Evolutionary conservation across 2,329 filamentous ascomycete genomes (phyloP), one percentile per base, ranked within the genome.

Genomic region (Fusarium veterinarium): DNA sequence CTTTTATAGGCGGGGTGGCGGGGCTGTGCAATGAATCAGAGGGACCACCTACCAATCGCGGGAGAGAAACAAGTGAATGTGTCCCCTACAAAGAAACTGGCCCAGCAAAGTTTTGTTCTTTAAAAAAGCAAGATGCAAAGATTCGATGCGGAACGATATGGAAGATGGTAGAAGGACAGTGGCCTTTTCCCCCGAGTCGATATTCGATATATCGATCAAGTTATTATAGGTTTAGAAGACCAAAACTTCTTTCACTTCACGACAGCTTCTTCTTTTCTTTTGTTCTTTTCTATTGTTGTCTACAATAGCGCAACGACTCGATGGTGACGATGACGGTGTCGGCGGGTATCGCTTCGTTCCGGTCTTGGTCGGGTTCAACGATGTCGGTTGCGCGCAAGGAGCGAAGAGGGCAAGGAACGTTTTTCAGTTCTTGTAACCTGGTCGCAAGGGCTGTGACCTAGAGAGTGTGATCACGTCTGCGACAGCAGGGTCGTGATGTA

Each of bases 21-120:
- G 49, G 72, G 64, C 72, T 49, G 71, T 71, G 71, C 67, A 74
- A 70, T 74, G 76, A 74, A 62, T 76, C 67, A 75, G 67, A 63
- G 62, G 58, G 66, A 64, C 65, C 49, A 81, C 87, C 83, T 91
- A 91, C 90, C 88, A 86, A 89, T 83, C 88, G 89, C 84, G 90
- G 93, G 94, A 97, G 95, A 97, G 93, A 87, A 94, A 97, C 95
- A 97, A 97, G 83, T 92, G 84, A 97, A 97, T 97, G 95, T 95
- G 92, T 97, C 95, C 93, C 94, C 94, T 86, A 85, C 83, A 84
- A 81, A 74, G 77, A 79, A 79, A 78, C 79, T 83, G 83, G 80
- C 80, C 78, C 28, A 69, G 62, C 53, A 48, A 61, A 44, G 23
- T 64, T 41, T 53, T 66, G 48, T 68, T 73, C 61, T 76, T 73